Base-by-base conservation (phyloP, 1,139 yeast species). In the Lodderomyces parapsilosis region DNA sequence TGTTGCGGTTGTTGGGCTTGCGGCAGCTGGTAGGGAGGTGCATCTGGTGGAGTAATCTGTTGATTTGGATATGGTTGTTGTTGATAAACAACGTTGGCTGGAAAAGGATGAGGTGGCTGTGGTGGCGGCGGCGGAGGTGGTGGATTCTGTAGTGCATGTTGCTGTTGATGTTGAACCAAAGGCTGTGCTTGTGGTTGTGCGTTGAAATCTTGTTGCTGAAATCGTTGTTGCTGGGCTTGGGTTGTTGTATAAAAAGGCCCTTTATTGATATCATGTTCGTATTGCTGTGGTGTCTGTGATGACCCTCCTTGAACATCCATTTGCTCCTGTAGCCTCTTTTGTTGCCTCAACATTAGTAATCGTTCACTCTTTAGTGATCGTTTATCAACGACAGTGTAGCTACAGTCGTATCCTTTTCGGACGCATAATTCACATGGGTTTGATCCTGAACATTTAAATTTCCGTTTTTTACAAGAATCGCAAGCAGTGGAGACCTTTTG, bases 401-500 rank as follows among this genome's bases (percentile, higher is more conserved):
- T 51, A 46, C 68, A 63, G 11, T 52, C 56, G 19, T 51, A 46
- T 10, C 57, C 58, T 47, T 56, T 60, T 50, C 55, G 60, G 23
- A 49, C 42, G 48, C 68, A 63, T 23, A 56, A 46, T 17, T 53
- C 56, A 50, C 68, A 63, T 0, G 68, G 68, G 4, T 53, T 50
- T 35, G 52, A 52, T 7, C 68, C 68, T 17, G 58, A 54, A 45
- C 68, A 63, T 49, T 63, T 71, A 40, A 62, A 67, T 48, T 70
- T 70, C 39, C 71, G 51, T 41, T 60, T 60, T 50, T 68, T 68
- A 50, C 76, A 70, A 25, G 55, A 55, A 46, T 67, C 72, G 52
- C 76, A 70, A 27, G 76, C 76, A 25, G 66, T 59, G 2, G 73
- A 66, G 4, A 66, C 69, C 40, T 63, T 64, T 39, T 60, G 62